Percentiles rank a stretch among this genome's conserved stretches.
phyloP scores from a whole-genome alignment of 352 stramenopile genomes.

The Pythium myriotylum region DNA sequence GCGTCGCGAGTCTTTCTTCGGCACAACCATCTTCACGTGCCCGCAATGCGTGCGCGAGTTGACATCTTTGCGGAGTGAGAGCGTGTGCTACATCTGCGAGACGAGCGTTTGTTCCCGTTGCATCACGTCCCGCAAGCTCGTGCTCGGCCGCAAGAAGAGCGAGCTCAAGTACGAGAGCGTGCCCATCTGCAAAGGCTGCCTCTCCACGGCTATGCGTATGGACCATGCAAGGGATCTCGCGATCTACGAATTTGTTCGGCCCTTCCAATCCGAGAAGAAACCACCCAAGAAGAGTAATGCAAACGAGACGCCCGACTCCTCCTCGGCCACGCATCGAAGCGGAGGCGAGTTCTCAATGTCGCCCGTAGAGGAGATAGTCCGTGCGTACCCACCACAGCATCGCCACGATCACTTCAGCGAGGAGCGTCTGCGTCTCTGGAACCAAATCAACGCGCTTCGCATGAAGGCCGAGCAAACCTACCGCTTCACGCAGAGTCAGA shows the following conservation, averaged over 20 bases:
- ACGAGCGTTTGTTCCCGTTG: constrained; percentile 7
- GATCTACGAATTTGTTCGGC: constrained; percentile 2
- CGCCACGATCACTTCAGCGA: no score
- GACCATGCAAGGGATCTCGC: neutral
- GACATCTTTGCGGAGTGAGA: neutral
- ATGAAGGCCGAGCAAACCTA: constrained; percentile 7
- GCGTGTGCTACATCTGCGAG: constrained; percentile 8
- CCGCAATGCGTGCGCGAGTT: neutral
- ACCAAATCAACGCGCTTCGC: constrained; percentile 11
- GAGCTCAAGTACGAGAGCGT: neutral
- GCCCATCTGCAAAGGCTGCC: constrained; percentile 15
- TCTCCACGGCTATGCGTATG: neutral
- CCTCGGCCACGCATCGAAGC: neutral
- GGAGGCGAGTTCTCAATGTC: no score
- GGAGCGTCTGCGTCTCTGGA: neutral
- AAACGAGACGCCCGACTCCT: neutral
- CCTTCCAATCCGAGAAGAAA: constrained; percentile 2
- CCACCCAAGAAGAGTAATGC: neutral
- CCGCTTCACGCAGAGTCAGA: neutral
- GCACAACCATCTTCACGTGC: neutral
- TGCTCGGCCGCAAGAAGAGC: neutral
- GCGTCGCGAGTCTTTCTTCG: neutral
- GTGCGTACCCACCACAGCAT: no score
- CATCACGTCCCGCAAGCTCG: constrained; percentile 8
- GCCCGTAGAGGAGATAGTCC: no score